A percentile compares a stretch with the other conserved stretches of the same genome.
phyloP scores from a whole-genome alignment of 305 asterid genomes.

The Euphrasia arctica region DNA sequence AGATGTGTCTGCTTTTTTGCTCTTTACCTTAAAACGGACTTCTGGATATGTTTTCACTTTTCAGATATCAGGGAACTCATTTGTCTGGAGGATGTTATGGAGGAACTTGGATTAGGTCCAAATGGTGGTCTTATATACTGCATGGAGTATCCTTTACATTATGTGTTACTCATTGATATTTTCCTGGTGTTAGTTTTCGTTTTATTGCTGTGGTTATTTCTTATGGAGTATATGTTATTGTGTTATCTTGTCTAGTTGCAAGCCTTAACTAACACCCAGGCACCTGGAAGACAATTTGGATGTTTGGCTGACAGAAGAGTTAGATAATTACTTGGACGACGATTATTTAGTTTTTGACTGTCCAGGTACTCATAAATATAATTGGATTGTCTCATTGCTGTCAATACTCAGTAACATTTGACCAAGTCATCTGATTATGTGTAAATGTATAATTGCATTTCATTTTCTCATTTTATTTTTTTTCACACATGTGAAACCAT shows the following conservation, averaged over 20 bases:
- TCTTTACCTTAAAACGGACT: slow-evolving; percentile 13
- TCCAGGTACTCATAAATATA: slow-evolving; percentile 55
- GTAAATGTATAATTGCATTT: neutral
- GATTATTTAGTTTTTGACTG: slow-evolving; percentile 94
- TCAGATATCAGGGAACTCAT: slow-evolving; percentile 87
- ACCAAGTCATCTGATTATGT: neutral
- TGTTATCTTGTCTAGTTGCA: slow-evolving; percentile 17
- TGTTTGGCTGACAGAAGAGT: slow-evolving; percentile 87
- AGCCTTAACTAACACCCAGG: slow-evolving; percentile 59
- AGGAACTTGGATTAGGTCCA: slow-evolving; percentile 90
- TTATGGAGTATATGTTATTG: neutral
- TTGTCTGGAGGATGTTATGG: slow-evolving; percentile 93
- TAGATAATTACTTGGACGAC: slow-evolving; percentile 89
- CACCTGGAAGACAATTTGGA: slow-evolving; percentile 95
- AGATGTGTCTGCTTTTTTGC: slow-evolving; percentile 11
- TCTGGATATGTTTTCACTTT: slow-evolving; percentile 37
- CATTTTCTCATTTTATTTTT: neutral
- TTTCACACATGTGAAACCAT: neutral
- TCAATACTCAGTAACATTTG: neutral
- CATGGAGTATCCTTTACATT: slow-evolving; percentile 89
- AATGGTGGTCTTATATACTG: slow-evolving; percentile 96
- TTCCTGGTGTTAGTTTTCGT: neutral
- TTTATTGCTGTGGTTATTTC: neutral
- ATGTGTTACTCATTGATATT: slow-evolving; percentile 6
- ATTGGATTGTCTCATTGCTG: neutral